Evolutionary conservation across 225 moss, liverwort and hornwort species (phyloP), one percentile per base, ranked within the genome.

Genomic region (Climacium dendroides): DNA sequence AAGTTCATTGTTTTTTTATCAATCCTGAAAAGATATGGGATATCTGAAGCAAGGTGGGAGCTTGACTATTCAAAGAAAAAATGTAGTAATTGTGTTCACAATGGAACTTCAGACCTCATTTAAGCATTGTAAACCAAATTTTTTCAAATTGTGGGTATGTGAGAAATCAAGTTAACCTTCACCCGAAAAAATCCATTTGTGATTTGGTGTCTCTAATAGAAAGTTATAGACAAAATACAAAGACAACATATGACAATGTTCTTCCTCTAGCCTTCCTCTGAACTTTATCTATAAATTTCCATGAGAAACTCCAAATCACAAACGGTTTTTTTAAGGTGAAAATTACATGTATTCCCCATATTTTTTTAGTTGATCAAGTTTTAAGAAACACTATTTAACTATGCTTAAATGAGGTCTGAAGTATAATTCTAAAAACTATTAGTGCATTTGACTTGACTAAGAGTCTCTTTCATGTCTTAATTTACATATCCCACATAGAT

Each of bases 281-380:
- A 37, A 67, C 37, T 67, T 23, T 39, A 13, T 39, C 24, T 16
- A 71, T 71, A 71, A 71, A 2, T 71, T 71, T 26, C 26, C 3
- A 71, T 5, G 43, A 5, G 43, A 71, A 26, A 15, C 11, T 71
- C 9, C 71, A 37, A 71, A 41, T 41, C 0, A 25, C 25, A 70
- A 70, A 15, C 1, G 0, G 0, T 3, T 15, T 70, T 41, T 41
- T 26, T 0, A 0, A 0, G 3, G 1, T 41, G 41, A 70, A 41
- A 70, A 5, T 41, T 24, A 25, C 5, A 1, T 39, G 0, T 5
- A 39, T 25, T 4, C 0, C 0, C 9, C 15, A 25, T 43, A 26
- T 70, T 70, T 41, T 26, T 1, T 8, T 5, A 25, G 15, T 26
- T 70, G 1, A 70, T 13, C 15, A 25, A 8, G 1, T 5, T 70